Conservation (phyloP, 768 basidiomycete species). For the Boletales sp. region DNA sequence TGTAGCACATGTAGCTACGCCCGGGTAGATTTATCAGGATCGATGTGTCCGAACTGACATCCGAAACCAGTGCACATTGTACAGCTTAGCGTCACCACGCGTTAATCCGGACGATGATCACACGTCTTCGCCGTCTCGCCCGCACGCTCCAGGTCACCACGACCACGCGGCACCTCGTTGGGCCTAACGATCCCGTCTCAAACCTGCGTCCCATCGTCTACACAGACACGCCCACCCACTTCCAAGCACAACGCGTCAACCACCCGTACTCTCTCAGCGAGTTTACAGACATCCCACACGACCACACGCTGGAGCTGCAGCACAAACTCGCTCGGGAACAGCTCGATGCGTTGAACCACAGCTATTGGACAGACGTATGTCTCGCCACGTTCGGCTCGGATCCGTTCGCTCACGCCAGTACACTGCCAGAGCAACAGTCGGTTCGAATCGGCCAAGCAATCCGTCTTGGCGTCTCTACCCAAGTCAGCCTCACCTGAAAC, state of each 20-base stretch:
- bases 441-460: slow-evolving; percentile 68
- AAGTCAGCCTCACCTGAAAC: slow-evolving; percentile 45
- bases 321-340: slow-evolving; percentile 69
- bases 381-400: background rate
- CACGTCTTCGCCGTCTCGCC: background rate
- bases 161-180: slow-evolving; percentile 42
- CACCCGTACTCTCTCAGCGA: slow-evolving; percentile 82
- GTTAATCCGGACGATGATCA: too few relatives aligned
- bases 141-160: slow-evolving; percentile 25
- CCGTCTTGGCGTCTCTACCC: slow-evolving; percentile 55
- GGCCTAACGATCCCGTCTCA: slow-evolving; percentile 74
- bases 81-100: too few relatives aligned
- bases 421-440: slow-evolving; percentile 65
- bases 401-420: slow-evolving; percentile 3
- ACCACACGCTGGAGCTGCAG: slow-evolving; percentile 56
- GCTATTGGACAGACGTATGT: slow-evolving; percentile 79
- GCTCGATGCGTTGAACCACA: slow-evolving; percentile 70
- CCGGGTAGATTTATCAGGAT: background rate
- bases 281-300: slow-evolving; percentile 42
- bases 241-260: slow-evolving; percentile 24
- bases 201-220: slow-evolving; percentile 80
- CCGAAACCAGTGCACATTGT: too few relatives aligned
- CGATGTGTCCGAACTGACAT: too few relatives aligned
- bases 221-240: slow-evolving; percentile 44
- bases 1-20: background rate